Percentiles rank a stretch among this genome's conserved stretches.
These are phyloP conservation scores for Capsicum rhomboideum DNA, from an alignment of 257 asterid genomes.

Conservation along the genomic window DNA sequence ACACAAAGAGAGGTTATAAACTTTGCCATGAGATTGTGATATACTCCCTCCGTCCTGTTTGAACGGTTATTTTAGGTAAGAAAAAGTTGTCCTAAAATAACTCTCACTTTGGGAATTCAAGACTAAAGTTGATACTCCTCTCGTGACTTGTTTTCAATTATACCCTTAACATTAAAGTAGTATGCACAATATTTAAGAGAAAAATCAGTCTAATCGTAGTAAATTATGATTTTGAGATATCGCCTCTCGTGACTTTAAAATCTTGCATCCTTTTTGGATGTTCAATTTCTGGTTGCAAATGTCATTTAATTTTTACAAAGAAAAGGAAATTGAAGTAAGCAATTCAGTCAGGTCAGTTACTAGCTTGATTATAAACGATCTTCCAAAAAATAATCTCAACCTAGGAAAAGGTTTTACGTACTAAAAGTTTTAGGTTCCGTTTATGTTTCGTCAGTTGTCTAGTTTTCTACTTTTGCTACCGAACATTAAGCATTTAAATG, in stretches of 20 bases:
- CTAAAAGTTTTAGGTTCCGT: not conserved
- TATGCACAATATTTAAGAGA: not conserved
- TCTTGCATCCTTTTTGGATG: not conserved
- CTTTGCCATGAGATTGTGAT: not conserved
- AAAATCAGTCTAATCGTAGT: not conserved
- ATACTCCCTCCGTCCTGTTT: not conserved
- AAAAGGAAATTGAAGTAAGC: not conserved
- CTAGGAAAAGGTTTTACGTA: not conserved
- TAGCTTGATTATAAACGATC: no score
- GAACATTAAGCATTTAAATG: not conserved
- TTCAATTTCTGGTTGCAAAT: not conserved
- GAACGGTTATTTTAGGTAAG: no score
- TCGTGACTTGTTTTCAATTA: not conserved
- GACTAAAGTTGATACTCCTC: no score
- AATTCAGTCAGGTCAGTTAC: no score
- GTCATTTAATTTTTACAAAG: not conserved
- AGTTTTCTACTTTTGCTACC: not conserved
- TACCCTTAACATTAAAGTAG: not conserved
- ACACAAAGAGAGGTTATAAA: not conserved
- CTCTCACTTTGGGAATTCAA: no score
- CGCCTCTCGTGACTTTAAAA: not conserved
- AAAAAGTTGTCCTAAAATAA: no score
- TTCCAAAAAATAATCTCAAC: no score
- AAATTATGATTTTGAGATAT: not conserved
- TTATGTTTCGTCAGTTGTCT: not conserved